These are phyloP conservation scores for Neoboletus brunneissimus DNA, from an alignment of 768 basidiomycete species.

Conservation along the genomic window DNA sequence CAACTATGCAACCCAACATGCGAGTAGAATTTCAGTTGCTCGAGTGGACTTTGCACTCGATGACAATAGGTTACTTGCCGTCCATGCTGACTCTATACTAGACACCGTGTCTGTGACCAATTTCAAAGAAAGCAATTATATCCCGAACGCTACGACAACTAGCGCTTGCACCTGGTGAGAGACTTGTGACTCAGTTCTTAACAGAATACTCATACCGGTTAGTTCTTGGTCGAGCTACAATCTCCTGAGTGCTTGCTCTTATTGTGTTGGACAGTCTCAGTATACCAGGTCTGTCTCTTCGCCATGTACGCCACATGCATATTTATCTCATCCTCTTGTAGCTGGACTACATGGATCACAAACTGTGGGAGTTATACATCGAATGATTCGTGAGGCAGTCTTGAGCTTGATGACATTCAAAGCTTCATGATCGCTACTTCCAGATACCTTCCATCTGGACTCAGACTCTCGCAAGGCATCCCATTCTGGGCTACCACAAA, in stretches of 20 bases:
- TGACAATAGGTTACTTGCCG: background rate
- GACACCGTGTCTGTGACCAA: slow-evolving; percentile 12
- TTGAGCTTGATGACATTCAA: background rate
- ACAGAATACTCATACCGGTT: background rate
- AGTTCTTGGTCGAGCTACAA: slow-evolving; percentile 34
- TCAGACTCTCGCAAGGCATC: slow-evolving; percentile 12
- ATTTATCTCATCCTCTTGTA: slow-evolving; percentile 7
- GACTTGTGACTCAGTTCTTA: background rate
- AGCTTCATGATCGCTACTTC: background rate
- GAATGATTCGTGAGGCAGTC: slow-evolving; percentile 17
- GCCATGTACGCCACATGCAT: background rate
- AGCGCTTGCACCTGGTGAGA: slow-evolving; percentile 27
- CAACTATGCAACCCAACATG: slow-evolving; percentile 16
- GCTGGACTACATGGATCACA: slow-evolving; percentile 22
- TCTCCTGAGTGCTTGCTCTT: slow-evolving; percentile 27
- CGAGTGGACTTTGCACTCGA: background rate
- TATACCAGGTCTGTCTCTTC: slow-evolving; percentile 15
- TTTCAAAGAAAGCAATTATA: slow-evolving; percentile 20
- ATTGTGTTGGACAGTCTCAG: slow-evolving; percentile 9
- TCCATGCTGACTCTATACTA: slow-evolving; percentile 1
- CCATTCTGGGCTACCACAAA: slow-evolving; percentile 25
- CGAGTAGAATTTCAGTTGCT: slow-evolving; percentile 5
- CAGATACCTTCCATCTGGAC: slow-evolving; percentile 25
- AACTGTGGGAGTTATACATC: slow-evolving; percentile 17
- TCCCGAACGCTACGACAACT: slow-evolving; percentile 15